These are phyloP conservation scores for Cryphonectria parasitica DNA, from an alignment of 2,329 filamentous ascomycete species.

Conservation along the genomic window DNA sequence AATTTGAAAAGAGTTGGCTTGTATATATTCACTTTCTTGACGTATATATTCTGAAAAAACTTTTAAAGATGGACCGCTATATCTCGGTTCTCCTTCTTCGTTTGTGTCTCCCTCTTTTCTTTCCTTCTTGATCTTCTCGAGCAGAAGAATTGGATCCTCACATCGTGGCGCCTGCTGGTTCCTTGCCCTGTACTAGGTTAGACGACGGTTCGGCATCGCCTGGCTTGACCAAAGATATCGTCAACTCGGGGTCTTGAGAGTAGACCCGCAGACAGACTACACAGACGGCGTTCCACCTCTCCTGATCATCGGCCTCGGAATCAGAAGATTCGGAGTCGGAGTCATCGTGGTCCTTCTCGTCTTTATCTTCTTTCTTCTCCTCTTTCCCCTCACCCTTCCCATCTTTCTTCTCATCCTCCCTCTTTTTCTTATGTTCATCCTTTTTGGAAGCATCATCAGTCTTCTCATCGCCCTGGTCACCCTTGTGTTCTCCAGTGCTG, in stretches of 20 bases:
- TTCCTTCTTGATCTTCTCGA: no score
- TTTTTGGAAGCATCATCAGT: conserved; percentile 4
- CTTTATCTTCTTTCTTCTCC: neutral
- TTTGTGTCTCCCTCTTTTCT: neutral
- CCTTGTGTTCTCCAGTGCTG: conserved; percentile 28
- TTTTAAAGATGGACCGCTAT: neutral
- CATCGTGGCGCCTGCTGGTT: conserved; percentile 39
- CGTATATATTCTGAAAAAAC: neutral
- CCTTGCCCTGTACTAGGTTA: conserved; percentile 35
- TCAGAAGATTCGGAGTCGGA: conserved; percentile 31
- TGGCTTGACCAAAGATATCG: conserved; percentile 41
- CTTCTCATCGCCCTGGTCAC: conserved; percentile 25
- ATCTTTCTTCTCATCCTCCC: conserved; percentile 10
- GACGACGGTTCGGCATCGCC: conserved; percentile 38
- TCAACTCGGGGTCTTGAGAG: conserved; percentile 41
- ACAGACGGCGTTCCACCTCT: conserved; percentile 48
- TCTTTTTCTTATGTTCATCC: neutral
- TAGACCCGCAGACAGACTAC: conserved; percentile 47
- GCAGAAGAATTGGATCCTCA: conserved; percentile 11
- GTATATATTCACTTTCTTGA: conserved; percentile 14
- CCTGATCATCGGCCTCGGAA: conserved; percentile 29
- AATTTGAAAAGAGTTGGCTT: neutral
- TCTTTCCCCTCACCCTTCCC: conserved; percentile 29
- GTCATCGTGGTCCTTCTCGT: conserved; percentile 19
- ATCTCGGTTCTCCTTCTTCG: neutral